Percentiles rank a stretch among this genome's conserved stretches.
Conservation (phyloP, 2,329 filamentous ascomycete species). For the Akanthomyces muscarius region DNA sequence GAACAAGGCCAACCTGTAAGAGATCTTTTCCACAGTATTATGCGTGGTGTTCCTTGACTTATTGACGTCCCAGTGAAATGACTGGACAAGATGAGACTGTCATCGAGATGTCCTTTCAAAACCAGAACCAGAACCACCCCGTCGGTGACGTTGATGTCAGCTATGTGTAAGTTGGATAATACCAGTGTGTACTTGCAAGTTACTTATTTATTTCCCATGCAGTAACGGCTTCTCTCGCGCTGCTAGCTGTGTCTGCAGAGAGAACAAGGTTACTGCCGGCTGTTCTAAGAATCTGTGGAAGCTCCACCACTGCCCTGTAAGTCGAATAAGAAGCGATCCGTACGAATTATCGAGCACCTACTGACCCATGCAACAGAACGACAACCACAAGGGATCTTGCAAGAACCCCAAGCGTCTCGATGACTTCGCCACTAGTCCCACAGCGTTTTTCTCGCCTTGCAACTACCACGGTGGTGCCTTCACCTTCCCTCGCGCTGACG, state of each 20-base stretch:
- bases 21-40: not conserved
- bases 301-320: constrained; percentile 1
- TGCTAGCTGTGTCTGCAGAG: constrained; percentile 2
- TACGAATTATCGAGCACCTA: not conserved
- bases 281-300: not conserved
- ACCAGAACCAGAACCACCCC: not conserved
- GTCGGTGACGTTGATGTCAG: constrained; percentile 1
- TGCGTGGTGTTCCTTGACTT: not conserved
- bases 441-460: constrained; percentile 5
- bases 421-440: not conserved
- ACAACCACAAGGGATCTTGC: not conserved
- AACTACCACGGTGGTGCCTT: constrained; percentile 5
- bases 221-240: constrained; percentile 2
- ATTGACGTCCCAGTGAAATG: not conserved
- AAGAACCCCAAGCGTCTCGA: not conserved
- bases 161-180: not conserved
- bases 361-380: not conserved
- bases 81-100: constrained; percentile 1
- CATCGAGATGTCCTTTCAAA: not conserved
- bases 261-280: not conserved
- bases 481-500: not conserved
- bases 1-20: not conserved
- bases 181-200: not conserved
- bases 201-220: not conserved
- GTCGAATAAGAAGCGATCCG: not conserved